Percentiles rank a stretch among this genome's conserved stretches.
phyloP scores from a whole-genome alignment of 2,329 filamentous ascomycete species.

The Hypoxylon sp. region DNA sequence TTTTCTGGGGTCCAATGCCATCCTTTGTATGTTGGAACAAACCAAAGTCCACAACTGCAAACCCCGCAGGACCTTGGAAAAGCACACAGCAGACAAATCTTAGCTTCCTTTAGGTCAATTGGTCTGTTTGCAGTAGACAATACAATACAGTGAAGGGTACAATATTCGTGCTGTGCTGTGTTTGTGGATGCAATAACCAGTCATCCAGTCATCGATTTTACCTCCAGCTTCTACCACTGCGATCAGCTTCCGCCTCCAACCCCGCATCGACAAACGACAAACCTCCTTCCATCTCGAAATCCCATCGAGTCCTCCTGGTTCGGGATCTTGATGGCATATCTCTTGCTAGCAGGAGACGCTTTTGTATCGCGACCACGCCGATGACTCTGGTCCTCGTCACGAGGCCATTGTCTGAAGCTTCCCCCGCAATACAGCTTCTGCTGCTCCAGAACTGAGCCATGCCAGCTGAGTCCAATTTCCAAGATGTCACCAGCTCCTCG shows the following conservation, averaged over 20 bases:
- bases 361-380: constrained; percentile 69
- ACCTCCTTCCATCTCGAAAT: constrained; percentile 19
- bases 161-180: constrained; percentile 5
- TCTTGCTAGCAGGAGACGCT: constrained; percentile 59
- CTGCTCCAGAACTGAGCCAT: constrained; percentile 49
- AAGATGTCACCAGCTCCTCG: constrained; percentile 59
- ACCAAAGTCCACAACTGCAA: background rate
- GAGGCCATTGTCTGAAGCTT: constrained; percentile 62
- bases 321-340: constrained; percentile 65
- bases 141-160: background rate
- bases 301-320: constrained; percentile 45
- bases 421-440: constrained; percentile 56
- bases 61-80: constrained; percentile 43
- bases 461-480: constrained; percentile 55
- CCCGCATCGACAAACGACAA: constrained; percentile 31
- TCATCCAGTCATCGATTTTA: constrained; percentile 1
- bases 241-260: constrained; percentile 26
- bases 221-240: constrained; percentile 5
- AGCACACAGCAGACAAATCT: constrained; percentile 30
- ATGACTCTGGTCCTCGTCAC: constrained; percentile 65
- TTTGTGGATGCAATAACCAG: constrained; percentile 35
- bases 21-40: constrained; percentile 40
- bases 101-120: constrained; percentile 39
- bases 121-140: constrained; percentile 36
- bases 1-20: constrained; percentile 32